Evolutionary conservation across 306 rosid species (phyloP).

Genomic region (Cucumis sativus): Cucumber_9930_V3 NC_026661.2:8714001-8714500

Average conservation of each 20-base stretch:
- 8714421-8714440: no score
- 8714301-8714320: no score
- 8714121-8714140: background rate
- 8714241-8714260: background rate
- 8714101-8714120: background rate
- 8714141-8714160: background rate
- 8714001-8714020: slow-evolving; percentile 1
- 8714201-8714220: background rate
- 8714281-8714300: no score
- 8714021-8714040: slow-evolving; percentile 1
- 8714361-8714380: no score
- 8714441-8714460: no score
- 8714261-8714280: background rate
- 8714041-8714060: background rate
- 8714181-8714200: background rate
- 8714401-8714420: no score
- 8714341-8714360: no score
- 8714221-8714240: background rate
- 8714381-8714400: no score
- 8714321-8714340: no score
- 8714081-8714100: background rate
- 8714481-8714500: no score
- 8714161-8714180: background rate
- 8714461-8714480: no score
- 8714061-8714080: background rate